A percentile compares a stretch with the other conserved stretches of the same genome.
Evolutionary conservation across 2,329 filamentous ascomycete genomes (phyloP).

Genomic region (Fusarium nelsonii): DNA sequence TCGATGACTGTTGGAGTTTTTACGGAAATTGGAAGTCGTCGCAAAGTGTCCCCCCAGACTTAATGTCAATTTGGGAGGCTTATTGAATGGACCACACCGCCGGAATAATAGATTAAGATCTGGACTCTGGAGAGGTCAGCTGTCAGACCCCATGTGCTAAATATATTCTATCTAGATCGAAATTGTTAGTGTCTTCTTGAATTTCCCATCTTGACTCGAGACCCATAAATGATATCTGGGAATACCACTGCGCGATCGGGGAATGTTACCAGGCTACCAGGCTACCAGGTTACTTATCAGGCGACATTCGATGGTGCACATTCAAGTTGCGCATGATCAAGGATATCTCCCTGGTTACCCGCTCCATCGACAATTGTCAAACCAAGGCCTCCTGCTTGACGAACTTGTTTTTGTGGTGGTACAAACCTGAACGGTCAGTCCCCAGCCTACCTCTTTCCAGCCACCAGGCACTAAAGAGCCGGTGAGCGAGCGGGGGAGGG

Average conservation of each 20-base stretch:
- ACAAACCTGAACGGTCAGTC: slow-evolving; percentile 12
- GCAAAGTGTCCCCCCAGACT: not conserved
- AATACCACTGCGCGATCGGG: not conserved
- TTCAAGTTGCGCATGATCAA: slow-evolving; percentile 12
- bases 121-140: not conserved
- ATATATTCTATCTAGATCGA: not conserved
- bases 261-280: not conserved
- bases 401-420: slow-evolving; percentile 3
- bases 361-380: slow-evolving; percentile 3
- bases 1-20: not conserved
- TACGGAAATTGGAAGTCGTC: not conserved
- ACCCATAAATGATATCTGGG: not conserved
- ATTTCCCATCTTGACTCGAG: not conserved
- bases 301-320: not conserved
- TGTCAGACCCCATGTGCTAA: not conserved
- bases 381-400: not conserved
- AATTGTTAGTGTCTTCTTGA: not conserved
- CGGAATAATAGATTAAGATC: not conserved
- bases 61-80: not conserved
- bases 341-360: not conserved
- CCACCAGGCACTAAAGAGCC: slow-evolving; percentile 12
- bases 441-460: not conserved
- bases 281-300: slow-evolving; percentile 1
- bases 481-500: slow-evolving; percentile 22
- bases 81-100: not conserved